phyloP scores from a whole-genome alignment of 2,329 filamentous ascomycete genomes.

The Domatiomyces catenatus region DNA sequence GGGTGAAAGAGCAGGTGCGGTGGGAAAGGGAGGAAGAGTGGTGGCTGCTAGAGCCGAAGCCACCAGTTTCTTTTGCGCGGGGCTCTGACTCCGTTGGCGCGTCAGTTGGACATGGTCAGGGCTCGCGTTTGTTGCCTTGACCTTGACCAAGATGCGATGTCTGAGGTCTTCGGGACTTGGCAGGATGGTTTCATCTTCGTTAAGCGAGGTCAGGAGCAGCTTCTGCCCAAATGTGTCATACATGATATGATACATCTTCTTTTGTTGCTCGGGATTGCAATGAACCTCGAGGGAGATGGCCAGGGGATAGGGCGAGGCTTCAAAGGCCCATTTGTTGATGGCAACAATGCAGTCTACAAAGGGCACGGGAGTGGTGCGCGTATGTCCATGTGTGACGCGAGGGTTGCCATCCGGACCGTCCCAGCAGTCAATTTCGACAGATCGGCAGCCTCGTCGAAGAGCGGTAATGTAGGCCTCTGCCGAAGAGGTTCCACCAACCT shows the following conservation, averaged over 20 bases:
- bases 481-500: conserved; percentile 78
- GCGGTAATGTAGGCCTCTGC: conserved; percentile 89
- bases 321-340: conserved; percentile 89
- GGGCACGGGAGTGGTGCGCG: conserved; percentile 71
- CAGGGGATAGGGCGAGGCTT: conserved; percentile 70
- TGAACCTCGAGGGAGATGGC: conserved; percentile 95
- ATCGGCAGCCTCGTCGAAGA: conserved; percentile 76
- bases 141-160: conserved; percentile 77
- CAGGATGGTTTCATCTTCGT: conserved; percentile 50
- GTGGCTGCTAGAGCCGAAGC: conserved; percentile 23
- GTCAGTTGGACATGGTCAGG: conserved; percentile 27
- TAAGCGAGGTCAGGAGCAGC: conserved; percentile 60
- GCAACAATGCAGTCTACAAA: conserved; percentile 86
- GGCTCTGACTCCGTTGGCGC: conserved; percentile 58
- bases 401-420: conserved; percentile 78
- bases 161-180: conserved; percentile 78
- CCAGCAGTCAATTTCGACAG: conserved; percentile 97
- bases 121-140: conserved; percentile 58
- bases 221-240: conserved; percentile 66
- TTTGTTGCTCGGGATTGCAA: conserved; percentile 69
- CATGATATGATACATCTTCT: conserved; percentile 80
- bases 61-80: conserved; percentile 41
- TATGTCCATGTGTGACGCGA: conserved; percentile 79
- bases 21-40: conserved; percentile 22
- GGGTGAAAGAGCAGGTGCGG: not conserved